Evolutionary conservation across 2,329 filamentous ascomycete species (phyloP).

Genomic region (Zymoseptoria pseudotritici): DNA sequence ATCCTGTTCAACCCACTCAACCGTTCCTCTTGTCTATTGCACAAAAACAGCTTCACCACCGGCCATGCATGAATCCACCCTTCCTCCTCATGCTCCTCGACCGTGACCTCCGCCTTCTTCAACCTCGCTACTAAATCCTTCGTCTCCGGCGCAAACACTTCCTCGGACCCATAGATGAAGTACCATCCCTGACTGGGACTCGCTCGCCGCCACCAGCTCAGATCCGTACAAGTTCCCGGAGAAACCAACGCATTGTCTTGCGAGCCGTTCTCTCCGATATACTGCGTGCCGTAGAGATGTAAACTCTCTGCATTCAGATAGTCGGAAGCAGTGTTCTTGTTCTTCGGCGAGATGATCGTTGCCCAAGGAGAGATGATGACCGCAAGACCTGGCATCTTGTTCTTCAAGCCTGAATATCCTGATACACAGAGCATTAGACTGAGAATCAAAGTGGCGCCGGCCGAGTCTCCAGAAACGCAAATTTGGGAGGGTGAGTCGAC

Average conservation of each 20-base stretch:
- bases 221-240: constrained; percentile 62
- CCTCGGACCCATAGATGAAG: constrained; percentile 66
- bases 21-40: constrained; percentile 39
- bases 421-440: constrained; percentile 64
- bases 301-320: constrained; percentile 63
- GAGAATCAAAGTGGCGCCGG: constrained; percentile 66
- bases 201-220: constrained; percentile 58
- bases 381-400: constrained; percentile 52
- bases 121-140: constrained; percentile 52
- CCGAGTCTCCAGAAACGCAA: constrained; percentile 70
- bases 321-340: constrained; percentile 64
- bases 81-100: constrained; percentile 53
- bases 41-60: constrained; percentile 56
- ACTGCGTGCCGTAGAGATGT: constrained; percentile 63
- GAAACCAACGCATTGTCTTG: constrained; percentile 54
- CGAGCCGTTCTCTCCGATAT: constrained; percentile 49
- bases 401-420: constrained; percentile 36
- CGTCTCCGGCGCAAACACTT: constrained; percentile 68
- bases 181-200: constrained; percentile 60
- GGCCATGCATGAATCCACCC: constrained; percentile 78
- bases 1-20: constrained; percentile 42
- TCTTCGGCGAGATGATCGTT: constrained; percentile 60
- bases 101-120: constrained; percentile 45
- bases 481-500: constrained; percentile 54
- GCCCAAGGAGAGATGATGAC: constrained; percentile 76